Conservation (phyloP, 768 basidiomycete species). For the Serendipita sp. region DNA sequence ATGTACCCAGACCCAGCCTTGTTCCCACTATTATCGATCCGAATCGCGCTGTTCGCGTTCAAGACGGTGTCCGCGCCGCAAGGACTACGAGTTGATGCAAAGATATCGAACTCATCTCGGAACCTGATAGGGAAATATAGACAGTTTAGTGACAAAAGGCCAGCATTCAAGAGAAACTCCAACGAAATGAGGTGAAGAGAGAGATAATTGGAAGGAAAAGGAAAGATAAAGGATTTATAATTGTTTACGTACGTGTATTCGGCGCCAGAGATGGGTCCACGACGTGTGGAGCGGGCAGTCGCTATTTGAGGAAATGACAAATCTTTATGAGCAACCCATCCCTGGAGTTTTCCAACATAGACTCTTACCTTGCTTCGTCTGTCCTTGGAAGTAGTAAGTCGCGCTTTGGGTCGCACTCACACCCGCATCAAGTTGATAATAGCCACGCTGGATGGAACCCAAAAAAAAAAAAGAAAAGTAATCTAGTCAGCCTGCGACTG, state of each 20-base stretch:
- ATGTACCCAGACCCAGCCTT: not conserved
- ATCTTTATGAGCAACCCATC: not conserved
- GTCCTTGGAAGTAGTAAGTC: constrained; percentile 3
- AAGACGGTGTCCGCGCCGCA: not conserved
- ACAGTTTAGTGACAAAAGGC: not conserved
- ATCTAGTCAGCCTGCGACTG: too few relatives aligned
- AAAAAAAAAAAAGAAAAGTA: not conserved
- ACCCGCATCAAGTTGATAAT: not conserved
- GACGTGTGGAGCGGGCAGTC: not conserved
- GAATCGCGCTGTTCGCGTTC: not conserved
- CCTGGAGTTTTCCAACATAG: not conserved
- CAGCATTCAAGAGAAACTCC: not conserved
- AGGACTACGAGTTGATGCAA: not conserved
- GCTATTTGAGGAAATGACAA: not conserved
- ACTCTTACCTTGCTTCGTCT: not conserved
- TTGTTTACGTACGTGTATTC: not conserved
- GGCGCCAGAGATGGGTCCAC: not conserved
- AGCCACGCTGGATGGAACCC: not conserved
- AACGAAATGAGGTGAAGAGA: not conserved
- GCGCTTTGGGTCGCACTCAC: not conserved
- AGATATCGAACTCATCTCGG: not conserved
- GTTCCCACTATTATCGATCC: not conserved
- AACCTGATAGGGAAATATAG: not conserved
- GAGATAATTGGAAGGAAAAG: not conserved
- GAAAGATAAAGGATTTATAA: too few relatives aligned